Percentiles rank a stretch among this genome's conserved stretches.
Conservation (phyloP, 495 filamentous ascomycete genomes). For the Amphirosellinia nigrospora region DNA sequence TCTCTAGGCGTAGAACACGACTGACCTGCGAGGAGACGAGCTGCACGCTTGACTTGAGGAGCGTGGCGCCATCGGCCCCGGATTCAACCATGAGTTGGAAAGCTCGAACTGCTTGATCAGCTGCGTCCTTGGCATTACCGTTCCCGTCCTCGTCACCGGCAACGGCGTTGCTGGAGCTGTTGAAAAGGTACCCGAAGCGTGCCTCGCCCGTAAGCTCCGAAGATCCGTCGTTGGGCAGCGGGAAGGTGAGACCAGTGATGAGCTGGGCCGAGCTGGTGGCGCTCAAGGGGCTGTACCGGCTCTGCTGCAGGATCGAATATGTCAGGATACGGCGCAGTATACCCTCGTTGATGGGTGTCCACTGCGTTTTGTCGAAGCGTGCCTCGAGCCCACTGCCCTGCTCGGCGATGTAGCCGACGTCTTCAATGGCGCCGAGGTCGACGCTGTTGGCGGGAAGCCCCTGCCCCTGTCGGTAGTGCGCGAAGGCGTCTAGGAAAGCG, state of each 20-base stretch:
- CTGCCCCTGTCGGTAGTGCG: slow-evolving; percentile 33
- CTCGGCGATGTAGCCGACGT: slow-evolving; percentile 37
- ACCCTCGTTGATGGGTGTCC: slow-evolving; percentile 42
- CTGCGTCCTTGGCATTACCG: neutral
- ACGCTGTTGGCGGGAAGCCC: slow-evolving; percentile 30
- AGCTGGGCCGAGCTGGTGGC: neutral
- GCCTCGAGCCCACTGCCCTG: slow-evolving; percentile 7
- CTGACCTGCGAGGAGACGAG: neutral
- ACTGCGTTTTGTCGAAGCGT: slow-evolving; percentile 33
- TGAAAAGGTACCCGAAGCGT: slow-evolving; percentile 18
- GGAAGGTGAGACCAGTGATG: slow-evolving; percentile 39
- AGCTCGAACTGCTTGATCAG: neutral
- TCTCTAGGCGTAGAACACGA: neutral
- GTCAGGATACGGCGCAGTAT: slow-evolving; percentile 40
- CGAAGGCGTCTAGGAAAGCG: slow-evolving; percentile 32
- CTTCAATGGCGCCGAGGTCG: slow-evolving; percentile 21
- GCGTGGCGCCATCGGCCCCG: neutral
- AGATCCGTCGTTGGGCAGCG: slow-evolving; percentile 15
- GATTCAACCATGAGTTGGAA: neutral
- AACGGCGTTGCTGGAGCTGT: slow-evolving; percentile 5
- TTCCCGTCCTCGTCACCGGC: slow-evolving; percentile 1
- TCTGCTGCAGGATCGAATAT: slow-evolving; percentile 34
- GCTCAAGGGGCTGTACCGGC: neutral
- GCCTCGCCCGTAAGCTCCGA: slow-evolving; percentile 31
- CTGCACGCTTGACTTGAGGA: neutral